Evolutionary conservation across 1,139 yeast species (phyloP).

Genomic region (Wickerhamiella infanticola): DNA sequence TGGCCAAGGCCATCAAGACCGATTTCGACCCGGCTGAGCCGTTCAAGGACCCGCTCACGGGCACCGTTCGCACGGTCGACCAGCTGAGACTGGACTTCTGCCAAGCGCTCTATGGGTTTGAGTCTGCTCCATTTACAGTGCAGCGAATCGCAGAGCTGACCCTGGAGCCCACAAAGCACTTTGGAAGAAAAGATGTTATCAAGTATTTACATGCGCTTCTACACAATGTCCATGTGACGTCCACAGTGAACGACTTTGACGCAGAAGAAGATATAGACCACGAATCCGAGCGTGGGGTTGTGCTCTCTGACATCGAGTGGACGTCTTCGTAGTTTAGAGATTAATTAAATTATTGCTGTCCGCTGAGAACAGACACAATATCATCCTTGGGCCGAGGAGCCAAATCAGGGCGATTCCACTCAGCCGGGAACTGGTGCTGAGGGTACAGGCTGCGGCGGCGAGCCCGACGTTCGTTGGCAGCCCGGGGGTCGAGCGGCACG

Average conservation of each 20-base stretch:
- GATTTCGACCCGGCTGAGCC: conserved; percentile 8
- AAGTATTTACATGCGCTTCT: conserved; percentile 28
- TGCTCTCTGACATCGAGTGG: conserved; percentile 10
- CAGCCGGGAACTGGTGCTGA: conserved; percentile 46
- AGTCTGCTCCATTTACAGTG: conserved; percentile 43
- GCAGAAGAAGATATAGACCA: conserved; percentile 2
- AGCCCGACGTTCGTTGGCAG: conserved; percentile 33
- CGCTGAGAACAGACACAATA: conserved; percentile 6
- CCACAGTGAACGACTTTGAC: conserved; percentile 21
- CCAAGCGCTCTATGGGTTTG: conserved; percentile 22
- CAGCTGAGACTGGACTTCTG: conserved; percentile 16
- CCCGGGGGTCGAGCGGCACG: conserved; percentile 71
- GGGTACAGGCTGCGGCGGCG: conserved; percentile 23
- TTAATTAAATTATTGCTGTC: background rate
- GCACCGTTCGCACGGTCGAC: conserved; percentile 14
- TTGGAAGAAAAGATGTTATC: conserved; percentile 21
- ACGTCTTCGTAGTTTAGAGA: background rate
- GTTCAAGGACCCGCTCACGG: conserved; percentile 17
- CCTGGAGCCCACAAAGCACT: conserved; percentile 28
- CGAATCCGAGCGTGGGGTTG: conserved; percentile 5
- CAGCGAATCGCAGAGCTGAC: conserved; percentile 41
- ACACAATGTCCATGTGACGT: conserved; percentile 23
- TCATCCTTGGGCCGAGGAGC: conserved; percentile 15
- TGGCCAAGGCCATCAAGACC: background rate
- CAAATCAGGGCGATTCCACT: conserved; percentile 58